Evolutionary conservation across 2,329 filamentous ascomycete genomes (phyloP).

Genomic region (Sclerotinia borealis): DNA sequence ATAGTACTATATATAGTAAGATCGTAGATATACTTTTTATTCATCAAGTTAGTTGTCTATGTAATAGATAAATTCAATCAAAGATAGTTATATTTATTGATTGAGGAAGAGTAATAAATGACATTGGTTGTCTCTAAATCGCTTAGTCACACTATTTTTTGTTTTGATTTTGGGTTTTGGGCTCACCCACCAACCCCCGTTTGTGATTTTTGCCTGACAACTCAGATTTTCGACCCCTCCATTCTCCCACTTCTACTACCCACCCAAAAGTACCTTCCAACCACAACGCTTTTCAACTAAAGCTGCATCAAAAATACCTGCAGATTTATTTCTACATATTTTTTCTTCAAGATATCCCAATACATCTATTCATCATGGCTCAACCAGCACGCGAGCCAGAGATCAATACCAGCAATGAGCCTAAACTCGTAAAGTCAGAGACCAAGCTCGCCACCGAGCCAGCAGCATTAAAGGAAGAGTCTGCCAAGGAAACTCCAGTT

Average conservation of each 20-base stretch:
- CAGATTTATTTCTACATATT: background rate
- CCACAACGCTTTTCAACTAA: conserved; percentile 3
- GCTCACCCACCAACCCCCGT: background rate
- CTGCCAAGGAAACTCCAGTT: conserved; percentile 21
- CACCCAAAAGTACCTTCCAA: conserved; percentile 9
- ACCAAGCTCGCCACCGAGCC: conserved; percentile 39
- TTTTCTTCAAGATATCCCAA: background rate
- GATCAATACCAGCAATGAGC: conserved; percentile 34
- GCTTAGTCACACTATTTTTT: conserved; percentile 4
- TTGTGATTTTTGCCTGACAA: conserved; percentile 10
- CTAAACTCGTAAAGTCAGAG: conserved; percentile 36
- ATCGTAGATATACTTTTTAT: background rate
- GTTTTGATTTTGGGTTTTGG: conserved; percentile 4
- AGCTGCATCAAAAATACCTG: background rate
- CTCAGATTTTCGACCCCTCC: conserved; percentile 12
- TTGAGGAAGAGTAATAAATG: background rate
- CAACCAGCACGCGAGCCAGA: conserved; percentile 35
- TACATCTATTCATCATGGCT: conserved; percentile 19
- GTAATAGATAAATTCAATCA: background rate
- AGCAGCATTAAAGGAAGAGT: conserved; percentile 18
- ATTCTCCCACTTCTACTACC: conserved; percentile 8
- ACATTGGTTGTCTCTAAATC: background rate
- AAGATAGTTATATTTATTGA: background rate
- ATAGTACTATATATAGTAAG: background rate
- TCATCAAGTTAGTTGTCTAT: background rate